These are phyloP conservation scores for Vinca minor DNA, from an alignment of 257 asterid genomes.

Conservation along the genomic window DNA sequence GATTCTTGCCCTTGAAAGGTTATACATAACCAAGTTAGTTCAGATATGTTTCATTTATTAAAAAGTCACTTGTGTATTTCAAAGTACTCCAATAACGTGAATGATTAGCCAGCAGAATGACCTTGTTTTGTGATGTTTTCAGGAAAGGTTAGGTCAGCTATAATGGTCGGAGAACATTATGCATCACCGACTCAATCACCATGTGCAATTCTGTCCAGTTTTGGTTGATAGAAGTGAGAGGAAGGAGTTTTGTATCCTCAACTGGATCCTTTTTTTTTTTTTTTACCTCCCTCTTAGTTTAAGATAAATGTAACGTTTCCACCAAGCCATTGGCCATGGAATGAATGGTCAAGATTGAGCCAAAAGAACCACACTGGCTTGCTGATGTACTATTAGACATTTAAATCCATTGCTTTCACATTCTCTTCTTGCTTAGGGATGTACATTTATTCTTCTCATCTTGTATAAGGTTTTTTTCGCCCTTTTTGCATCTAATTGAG, in stretches of 20 bases:
- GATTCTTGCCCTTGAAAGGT: not conserved
- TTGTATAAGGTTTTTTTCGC: not conserved
- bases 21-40: not conserved
- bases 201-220: not conserved
- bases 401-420: not conserved
- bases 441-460: not conserved
- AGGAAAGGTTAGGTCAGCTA: constrained; percentile 46
- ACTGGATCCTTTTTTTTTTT: constrained; percentile 1
- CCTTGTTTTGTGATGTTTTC: constrained; percentile 13
- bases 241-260: not conserved
- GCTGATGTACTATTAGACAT: not conserved
- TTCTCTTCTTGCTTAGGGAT: too few relatives aligned
- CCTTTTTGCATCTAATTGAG: too few relatives aligned
- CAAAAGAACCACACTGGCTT: not conserved
- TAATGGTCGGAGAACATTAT: constrained; percentile 3
- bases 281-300: not conserved
- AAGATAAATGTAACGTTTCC: not conserved
- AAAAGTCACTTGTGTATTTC: not conserved
- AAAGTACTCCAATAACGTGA: not conserved
- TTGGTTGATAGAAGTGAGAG: not conserved
- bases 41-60: not conserved
- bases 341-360: not conserved
- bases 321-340: not conserved
- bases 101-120: not conserved
- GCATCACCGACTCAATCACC: not conserved